A percentile compares a stretch with the other conserved stretches of the same genome.
Conservation (phyloP, 208 protist genomes). For the Leishmania amazonensis region DNA sequence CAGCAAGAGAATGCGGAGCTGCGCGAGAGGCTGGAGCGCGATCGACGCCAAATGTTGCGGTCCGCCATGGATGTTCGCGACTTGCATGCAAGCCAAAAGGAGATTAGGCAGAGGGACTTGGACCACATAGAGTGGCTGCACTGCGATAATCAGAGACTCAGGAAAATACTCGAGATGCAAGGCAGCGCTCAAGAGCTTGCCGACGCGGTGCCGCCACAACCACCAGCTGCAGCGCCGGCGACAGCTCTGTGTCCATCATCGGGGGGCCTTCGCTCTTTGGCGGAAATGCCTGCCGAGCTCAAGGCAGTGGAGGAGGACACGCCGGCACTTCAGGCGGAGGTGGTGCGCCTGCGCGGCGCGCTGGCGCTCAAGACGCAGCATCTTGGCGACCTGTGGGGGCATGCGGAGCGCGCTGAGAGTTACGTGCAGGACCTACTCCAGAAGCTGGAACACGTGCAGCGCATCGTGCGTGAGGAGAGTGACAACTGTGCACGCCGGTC, state of each 20-base stretch:
- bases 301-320: neutral
- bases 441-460: slow-evolving; percentile 11
- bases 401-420: slow-evolving; percentile 23
- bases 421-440: slow-evolving; percentile 10
- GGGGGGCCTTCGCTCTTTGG: too few species aligned
- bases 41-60: slow-evolving; percentile 37
- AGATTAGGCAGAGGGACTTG: slow-evolving; percentile 8
- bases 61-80: slow-evolving; percentile 39
- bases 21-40: slow-evolving; percentile 11
- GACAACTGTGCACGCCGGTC: slow-evolving; percentile 19
- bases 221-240: neutral
- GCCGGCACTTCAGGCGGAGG: slow-evolving; percentile 9
- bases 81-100: slow-evolving; percentile 24
- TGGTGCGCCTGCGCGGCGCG: slow-evolving; percentile 3
- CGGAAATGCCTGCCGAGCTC: neutral
- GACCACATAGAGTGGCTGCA: slow-evolving; percentile 19
- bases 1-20: slow-evolving; percentile 23
- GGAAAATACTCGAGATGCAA: slow-evolving; percentile 2
- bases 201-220: too few species aligned
- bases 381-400: slow-evolving; percentile 23
- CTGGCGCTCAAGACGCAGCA: slow-evolving; percentile 20
- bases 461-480: slow-evolving; percentile 22
- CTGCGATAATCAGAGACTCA: slow-evolving; percentile 26
- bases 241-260: neutral
- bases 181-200: neutral